phyloP scores from a whole-genome alignment of 306 rosid species.

The Alnus rubra region DNA sequence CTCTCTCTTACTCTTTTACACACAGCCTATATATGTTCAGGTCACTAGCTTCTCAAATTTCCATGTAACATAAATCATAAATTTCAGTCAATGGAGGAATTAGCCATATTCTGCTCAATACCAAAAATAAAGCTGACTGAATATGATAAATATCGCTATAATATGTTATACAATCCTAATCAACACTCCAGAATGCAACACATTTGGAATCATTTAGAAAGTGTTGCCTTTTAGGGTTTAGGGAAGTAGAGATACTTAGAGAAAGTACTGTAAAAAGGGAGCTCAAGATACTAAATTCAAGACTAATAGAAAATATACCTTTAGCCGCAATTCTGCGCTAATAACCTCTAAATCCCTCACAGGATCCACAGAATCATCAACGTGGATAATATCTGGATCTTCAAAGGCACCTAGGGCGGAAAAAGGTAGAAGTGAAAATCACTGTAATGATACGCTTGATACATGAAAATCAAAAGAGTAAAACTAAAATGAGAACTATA shows the following conservation, averaged over 20 bases:
- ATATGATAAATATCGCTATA: background rate
- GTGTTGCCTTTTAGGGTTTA: background rate
- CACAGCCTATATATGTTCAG: background rate
- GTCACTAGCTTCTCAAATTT: background rate
- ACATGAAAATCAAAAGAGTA: background rate
- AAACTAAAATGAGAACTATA: background rate
- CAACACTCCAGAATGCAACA: background rate
- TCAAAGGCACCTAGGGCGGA: conserved; percentile 82
- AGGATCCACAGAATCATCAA: conserved; percentile 92
- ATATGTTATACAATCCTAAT: background rate
- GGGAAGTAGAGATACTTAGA: background rate
- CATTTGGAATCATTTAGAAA: background rate
- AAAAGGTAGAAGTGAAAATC: background rate
- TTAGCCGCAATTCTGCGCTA: conserved; percentile 78
- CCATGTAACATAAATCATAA: background rate
- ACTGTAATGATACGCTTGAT: background rate
- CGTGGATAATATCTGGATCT: conserved; percentile 94
- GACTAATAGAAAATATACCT: conserved; percentile 47
- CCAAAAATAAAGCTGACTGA: background rate
- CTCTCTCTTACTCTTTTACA: background rate
- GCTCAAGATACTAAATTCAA: background rate
- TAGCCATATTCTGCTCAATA: background rate
- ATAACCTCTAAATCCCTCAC: conserved; percentile 94
- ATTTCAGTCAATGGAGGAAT: background rate
- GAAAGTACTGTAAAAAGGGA: background rate